These are phyloP conservation scores for Ulvella scutata DNA, from an alignment of 139 green algal species.

Conservation along the genomic window DNA sequence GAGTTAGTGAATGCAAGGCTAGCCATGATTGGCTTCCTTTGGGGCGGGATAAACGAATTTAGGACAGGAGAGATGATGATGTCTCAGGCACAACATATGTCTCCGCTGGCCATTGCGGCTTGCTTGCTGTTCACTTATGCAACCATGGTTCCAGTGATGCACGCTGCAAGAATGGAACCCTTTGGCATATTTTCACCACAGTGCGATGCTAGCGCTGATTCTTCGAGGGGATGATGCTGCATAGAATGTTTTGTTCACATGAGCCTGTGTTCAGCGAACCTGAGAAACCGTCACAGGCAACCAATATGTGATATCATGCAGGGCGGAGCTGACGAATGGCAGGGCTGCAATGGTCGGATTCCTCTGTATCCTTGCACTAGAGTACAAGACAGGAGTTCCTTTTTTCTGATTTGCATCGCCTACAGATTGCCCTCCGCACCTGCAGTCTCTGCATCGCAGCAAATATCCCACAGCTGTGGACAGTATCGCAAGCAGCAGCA, in stretches of 20 bases:
- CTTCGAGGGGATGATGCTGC: too few relatives aligned
- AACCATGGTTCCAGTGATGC: background rate
- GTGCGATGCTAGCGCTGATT: too few relatives aligned
- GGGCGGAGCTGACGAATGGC: constrained; percentile 57
- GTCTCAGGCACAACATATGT: constrained; percentile 19
- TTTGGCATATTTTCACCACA: background rate
- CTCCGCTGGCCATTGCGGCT: background rate
- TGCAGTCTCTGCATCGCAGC: too few relatives aligned
- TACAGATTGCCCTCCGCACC: too few relatives aligned
- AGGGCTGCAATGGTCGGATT: constrained; percentile 58
- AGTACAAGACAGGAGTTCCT: constrained; percentile 28
- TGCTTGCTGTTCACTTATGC: constrained; percentile 7
- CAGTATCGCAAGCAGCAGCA: too few relatives aligned
- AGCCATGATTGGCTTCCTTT: constrained; percentile 60
- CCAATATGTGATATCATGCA: too few relatives aligned
- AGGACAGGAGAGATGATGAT: constrained; percentile 26
- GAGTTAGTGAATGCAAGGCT: constrained; percentile 65
- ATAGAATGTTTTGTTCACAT: too few relatives aligned
- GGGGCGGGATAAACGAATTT: constrained; percentile 28
- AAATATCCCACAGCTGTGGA: too few relatives aligned
- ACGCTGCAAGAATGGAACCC: background rate
- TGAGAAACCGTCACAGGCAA: too few relatives aligned
- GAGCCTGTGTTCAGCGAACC: too few relatives aligned
- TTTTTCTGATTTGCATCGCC: too few relatives aligned
- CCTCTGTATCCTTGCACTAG: constrained; percentile 28